Evolutionary conservation across 768 basidiomycete genomes (phyloP), one percentile per base, ranked within the genome.

Genomic region (Dioszegia crocea): DNA sequence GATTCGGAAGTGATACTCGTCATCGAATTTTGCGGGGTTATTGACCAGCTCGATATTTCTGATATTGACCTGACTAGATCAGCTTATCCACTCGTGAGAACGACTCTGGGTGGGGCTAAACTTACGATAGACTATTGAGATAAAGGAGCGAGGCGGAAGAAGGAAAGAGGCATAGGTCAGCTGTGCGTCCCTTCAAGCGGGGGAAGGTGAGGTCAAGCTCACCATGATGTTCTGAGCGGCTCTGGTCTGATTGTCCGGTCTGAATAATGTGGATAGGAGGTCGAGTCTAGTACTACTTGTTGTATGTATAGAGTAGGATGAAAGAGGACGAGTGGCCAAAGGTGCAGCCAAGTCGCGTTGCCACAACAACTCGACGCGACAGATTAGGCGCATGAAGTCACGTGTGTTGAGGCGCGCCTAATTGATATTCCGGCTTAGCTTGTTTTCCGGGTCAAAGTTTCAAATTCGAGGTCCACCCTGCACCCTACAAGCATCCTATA

Each of bases 11-110:
- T 84, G 83, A 78, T 98, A 98, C 27, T 85, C 81, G 72, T 98
- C 92, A 11, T 86, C 84, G 78, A 97, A 98, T 65, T 85, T 84
- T 17, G 91, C 90, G 6, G 91, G 91, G 78, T 93, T 93, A 80
- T 91, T 92, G 73, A 94, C 81, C 65, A 92, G 91, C 59, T 78
- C 76, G 56, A 80, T 78, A 58, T 79, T 77, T 3, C 78, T 73
- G 59, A 80, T 80, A 64, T 78, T 79, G 57, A 80, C 79, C 71
- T 73, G 54, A 10, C 33, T 23, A 33, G 17, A 19, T 40, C 4
- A 57, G 56, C 26, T 40, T 45, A 45, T 27, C 11, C 23, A 21
- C 30, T 30, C 10, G n/a, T 12, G 29, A 55, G n/a, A 2, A 8
- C 11, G 39, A 30, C 5, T 10, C 17, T n/a, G n/a, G 43, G 16